Conservation (phyloP, 2,329 filamentous ascomycete genomes). For the Bipolaris cookei region DNA sequence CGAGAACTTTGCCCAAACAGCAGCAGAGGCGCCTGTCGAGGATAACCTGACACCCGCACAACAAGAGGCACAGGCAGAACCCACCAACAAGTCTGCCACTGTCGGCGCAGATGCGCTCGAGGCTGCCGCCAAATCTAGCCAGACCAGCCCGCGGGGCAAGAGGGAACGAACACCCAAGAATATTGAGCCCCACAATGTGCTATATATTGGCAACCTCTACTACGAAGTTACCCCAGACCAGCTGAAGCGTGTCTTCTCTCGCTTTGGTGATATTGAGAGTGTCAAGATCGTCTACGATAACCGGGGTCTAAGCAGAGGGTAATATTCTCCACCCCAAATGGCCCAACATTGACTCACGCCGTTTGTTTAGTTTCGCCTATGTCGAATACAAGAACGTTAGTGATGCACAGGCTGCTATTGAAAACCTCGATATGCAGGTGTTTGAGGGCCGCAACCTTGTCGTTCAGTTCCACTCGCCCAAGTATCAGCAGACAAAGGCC, state of each 20-base stretch:
- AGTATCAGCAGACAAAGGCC: constrained; percentile 19
- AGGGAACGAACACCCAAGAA: background rate
- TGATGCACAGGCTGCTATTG: constrained; percentile 62
- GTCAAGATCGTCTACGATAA: constrained; percentile 65
- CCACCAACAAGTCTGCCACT: constrained; percentile 37
- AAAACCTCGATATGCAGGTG: constrained; percentile 64
- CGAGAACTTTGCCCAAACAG: constrained; percentile 46
- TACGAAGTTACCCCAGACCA: constrained; percentile 70
- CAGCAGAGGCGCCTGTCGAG: constrained; percentile 44
- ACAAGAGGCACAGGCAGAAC: constrained; percentile 31
- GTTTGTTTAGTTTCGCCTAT: constrained; percentile 65
- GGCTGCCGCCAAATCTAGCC: constrained; percentile 9
- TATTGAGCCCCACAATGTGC: constrained; percentile 42
- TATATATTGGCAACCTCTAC: constrained; percentile 74
- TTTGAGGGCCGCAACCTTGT: constrained; percentile 69
- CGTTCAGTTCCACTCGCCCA: constrained; percentile 63
- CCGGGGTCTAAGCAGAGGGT: constrained; percentile 73
- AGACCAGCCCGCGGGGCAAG: background rate
- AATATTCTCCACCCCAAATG: constrained; percentile 30
- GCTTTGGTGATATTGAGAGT: constrained; percentile 62
- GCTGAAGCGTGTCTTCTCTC: constrained; percentile 64
- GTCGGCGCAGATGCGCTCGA: constrained; percentile 36
- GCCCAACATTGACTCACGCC: constrained; percentile 15
- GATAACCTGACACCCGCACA: constrained; percentile 41
- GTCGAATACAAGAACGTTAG: constrained; percentile 63